phyloP scores from a whole-genome alignment of 805 yeast genomes.

The Komagataella mondaviorum region DNA sequence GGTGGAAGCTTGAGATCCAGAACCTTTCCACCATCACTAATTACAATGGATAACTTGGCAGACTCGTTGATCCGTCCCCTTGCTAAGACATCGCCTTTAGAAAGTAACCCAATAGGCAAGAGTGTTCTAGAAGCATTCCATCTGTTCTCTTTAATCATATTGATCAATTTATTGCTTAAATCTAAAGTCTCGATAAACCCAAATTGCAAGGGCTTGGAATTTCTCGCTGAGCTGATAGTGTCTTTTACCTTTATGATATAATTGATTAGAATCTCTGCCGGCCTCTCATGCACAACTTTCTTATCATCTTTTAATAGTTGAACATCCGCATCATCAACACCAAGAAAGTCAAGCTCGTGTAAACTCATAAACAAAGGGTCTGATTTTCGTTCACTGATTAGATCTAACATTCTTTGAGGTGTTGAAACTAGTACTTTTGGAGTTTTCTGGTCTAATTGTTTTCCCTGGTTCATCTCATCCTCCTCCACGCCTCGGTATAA shows the following conservation, averaged over 20 bases:
- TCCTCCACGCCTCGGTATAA: slow-evolving; percentile 13
- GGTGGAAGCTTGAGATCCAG: not conserved
- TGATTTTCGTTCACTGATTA: slow-evolving; percentile 17
- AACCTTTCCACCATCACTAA: not conserved
- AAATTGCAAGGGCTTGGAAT: not conserved
- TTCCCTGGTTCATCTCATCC: slow-evolving; percentile 13
- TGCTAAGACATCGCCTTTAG: not conserved
- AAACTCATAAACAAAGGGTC: slow-evolving; percentile 11
- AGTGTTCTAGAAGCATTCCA: not conserved
- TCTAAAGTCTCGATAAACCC: not conserved
- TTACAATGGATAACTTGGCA: not conserved
- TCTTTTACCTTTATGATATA: slow-evolving; percentile 19
- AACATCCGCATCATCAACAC: slow-evolving; percentile 20
- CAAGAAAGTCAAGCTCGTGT: slow-evolving; percentile 13
- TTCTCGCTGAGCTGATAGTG: slow-evolving; percentile 3
- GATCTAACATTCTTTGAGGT: slow-evolving; percentile 21
- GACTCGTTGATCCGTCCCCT: not conserved
- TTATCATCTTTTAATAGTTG: slow-evolving; percentile 11
- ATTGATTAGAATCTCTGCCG: slow-evolving; percentile 16
- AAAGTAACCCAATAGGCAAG: not conserved
- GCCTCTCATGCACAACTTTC: slow-evolving; percentile 9
- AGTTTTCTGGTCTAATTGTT: slow-evolving; percentile 7
- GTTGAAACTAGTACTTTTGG: slow-evolving; percentile 21
- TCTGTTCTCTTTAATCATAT: not conserved
- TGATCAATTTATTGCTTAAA: not conserved